These are phyloP conservation scores for Populus simonii DNA, from an alignment of 345 rosid genomes.

Conservation along the genomic window DNA sequence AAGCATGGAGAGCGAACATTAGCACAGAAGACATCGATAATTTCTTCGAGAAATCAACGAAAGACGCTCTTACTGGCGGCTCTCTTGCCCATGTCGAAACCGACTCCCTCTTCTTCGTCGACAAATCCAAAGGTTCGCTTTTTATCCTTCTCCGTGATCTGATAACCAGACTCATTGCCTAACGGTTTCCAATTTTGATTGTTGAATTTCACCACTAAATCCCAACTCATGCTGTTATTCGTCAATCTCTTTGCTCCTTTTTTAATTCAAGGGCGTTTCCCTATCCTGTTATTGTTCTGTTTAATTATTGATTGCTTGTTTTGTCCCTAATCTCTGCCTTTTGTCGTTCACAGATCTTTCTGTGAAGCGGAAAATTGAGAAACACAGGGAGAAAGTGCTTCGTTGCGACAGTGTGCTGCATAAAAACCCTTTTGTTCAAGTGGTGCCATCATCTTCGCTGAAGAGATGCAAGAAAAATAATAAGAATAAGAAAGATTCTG, in stretches of 20 bases:
- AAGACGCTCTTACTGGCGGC: constrained; percentile 84
- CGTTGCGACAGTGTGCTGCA: constrained; percentile 59
- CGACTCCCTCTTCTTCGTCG: constrained; percentile 72
- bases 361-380: constrained; percentile 78
- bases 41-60: constrained; percentile 70
- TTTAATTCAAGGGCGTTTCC: too few species aligned
- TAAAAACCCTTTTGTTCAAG: constrained; percentile 70
- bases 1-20: constrained; percentile 95
- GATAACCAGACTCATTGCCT: too few species aligned
- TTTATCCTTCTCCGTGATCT: not conserved
- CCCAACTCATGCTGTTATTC: too few species aligned
- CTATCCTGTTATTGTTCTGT: not conserved
- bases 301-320: not conserved
- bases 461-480: constrained; percentile 40
- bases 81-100: constrained; percentile 60
- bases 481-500: constrained; percentile 16
- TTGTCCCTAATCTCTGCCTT: too few species aligned
- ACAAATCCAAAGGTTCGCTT: constrained; percentile 56
- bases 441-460: constrained; percentile 62
- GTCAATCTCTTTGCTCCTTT: too few species aligned
- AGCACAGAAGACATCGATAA: constrained; percentile 76
- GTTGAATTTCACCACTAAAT: too few species aligned
- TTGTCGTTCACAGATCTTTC: constrained; percentile 49
- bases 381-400: constrained; percentile 66
- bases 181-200: too few species aligned